Evolutionary conservation across 306 rosid genomes (phyloP), one percentile per base, ranked within the genome.

Genomic region (Acacia acuminata): DNA sequence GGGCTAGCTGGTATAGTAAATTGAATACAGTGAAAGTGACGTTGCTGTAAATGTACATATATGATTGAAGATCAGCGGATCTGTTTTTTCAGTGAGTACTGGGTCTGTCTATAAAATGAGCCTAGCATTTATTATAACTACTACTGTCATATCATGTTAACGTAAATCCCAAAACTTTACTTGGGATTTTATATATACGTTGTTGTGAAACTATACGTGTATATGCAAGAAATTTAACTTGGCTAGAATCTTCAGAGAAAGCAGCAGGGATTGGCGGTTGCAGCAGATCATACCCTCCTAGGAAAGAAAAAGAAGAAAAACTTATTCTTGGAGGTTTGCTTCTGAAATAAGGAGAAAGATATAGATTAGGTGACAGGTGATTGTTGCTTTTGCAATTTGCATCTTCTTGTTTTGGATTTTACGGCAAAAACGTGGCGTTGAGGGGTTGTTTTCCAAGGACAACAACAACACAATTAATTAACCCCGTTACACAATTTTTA

Each of bases 321-420:
- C 63, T 25, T 47, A 81, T 68, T 48, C 42, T 45, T 27, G 77
- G 36, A 71, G 56, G 58, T 12, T 25, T 44, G 65, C 77, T 82
- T 77, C 50, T 40, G 27, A 36, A 30, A 83, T 80, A 64, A 66
- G 68, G 87, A 84, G 86, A 75, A 86, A 89, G 72, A 72, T 42
- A 80, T 82, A 38, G 10, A 80, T 84, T 91, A 86, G 93, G 92
- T 89, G 79, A 77, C 60, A 56, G 50, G 89, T 83, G 70, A 47
- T 73, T 86, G 87, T 89, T 89, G 87, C 93, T 89, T 87, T 48
- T 86, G 77, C 44, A 85, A 40, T 19, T 86, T 86, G 79, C 38
- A 85, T 32, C 63, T 53, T 67, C 68, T 84, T 85, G 84, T 77
- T 80, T 89, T 73, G 84, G 74, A 53, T 85, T 81, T 60, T 71